Evolutionary conservation across 2,329 filamentous ascomycete genomes (phyloP).

Genomic region (Fusarium subglutinans): DNA sequence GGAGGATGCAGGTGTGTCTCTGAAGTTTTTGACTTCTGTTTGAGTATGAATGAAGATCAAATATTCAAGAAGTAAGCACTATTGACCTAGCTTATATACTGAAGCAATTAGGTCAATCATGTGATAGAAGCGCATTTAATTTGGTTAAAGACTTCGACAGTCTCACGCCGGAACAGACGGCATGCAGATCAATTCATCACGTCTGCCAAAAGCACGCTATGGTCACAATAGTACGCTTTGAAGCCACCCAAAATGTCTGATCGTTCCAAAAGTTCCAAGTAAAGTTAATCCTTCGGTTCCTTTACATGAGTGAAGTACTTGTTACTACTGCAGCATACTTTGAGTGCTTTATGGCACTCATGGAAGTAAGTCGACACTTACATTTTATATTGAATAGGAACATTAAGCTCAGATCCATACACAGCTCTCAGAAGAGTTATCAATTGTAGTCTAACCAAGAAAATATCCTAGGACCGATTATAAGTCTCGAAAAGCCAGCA

Average conservation of each 20-base stretch:
- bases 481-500: too few species aligned
- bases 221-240: not conserved
- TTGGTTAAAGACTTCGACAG: fast-evolving
- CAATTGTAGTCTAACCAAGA: too few species aligned
- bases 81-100: not conserved
- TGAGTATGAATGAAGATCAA: not conserved
- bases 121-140: not conserved
- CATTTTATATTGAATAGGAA: too few species aligned
- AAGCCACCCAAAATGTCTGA: not conserved
- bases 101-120: not conserved
- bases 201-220: not conserved
- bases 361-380: not conserved
- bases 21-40: not conserved
- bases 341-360: not conserved
- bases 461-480: too few species aligned
- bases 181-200: not conserved
- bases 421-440: too few species aligned
- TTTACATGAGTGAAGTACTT: fast-evolving
- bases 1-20: fast-evolving
- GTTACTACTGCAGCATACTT: too few species aligned
- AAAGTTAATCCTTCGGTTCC: fast-evolving
- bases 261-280: not conserved
- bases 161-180: not conserved
- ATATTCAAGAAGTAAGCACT: too few species aligned
- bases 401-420: too few species aligned